phyloP scores from a whole-genome alignment of 2,329 filamentous ascomycete species.

The Xylaria sp. region DNA sequence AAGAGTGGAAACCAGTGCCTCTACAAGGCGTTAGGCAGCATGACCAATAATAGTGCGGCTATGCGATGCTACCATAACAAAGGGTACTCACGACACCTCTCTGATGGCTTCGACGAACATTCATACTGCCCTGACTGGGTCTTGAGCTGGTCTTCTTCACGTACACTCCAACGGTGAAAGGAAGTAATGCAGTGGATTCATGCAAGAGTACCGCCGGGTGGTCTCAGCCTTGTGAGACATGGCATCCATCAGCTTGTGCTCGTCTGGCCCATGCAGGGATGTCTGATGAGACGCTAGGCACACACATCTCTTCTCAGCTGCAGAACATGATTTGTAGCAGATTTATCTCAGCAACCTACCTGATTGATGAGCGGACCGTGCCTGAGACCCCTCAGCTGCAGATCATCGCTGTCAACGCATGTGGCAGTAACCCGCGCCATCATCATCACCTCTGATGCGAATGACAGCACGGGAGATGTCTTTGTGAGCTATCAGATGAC shows the following conservation, averaged over 20 bases:
- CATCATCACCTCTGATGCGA: constrained; percentile 19
- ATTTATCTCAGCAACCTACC: constrained; percentile 22
- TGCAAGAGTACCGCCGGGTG: constrained; percentile 21
- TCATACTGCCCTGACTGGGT: not conserved
- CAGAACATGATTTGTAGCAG: constrained; percentile 25
- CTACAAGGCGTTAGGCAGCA: constrained; percentile 15
- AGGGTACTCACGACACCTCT: constrained; percentile 14
- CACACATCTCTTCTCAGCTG: constrained; percentile 22
- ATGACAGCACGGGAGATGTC: constrained; percentile 10
- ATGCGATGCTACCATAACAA: constrained; percentile 6
- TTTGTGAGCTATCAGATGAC: constrained; percentile 27
- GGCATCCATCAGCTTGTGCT: constrained; percentile 10
- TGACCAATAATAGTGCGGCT: constrained; percentile 16
- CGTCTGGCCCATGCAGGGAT: constrained; percentile 25
- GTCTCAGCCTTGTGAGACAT: constrained; percentile 36
- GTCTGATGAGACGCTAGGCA: constrained; percentile 22
- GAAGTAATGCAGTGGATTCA: constrained; percentile 11
- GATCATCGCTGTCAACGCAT: constrained; percentile 25
- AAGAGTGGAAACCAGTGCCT: constrained; percentile 11
- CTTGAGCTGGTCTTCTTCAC: constrained; percentile 17
- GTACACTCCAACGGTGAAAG: constrained; percentile 10
- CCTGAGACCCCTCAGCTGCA: constrained; percentile 18
- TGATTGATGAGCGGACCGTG: constrained; percentile 30
- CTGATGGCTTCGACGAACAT: constrained; percentile 8
- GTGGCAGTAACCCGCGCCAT: constrained; percentile 19